A percentile compares a stretch with the other conserved stretches of the same genome.
These are phyloP conservation scores for Verticillium nubilum DNA, from an alignment of 2,329 filamentous ascomycete species.

Conservation along the genomic window DNA sequence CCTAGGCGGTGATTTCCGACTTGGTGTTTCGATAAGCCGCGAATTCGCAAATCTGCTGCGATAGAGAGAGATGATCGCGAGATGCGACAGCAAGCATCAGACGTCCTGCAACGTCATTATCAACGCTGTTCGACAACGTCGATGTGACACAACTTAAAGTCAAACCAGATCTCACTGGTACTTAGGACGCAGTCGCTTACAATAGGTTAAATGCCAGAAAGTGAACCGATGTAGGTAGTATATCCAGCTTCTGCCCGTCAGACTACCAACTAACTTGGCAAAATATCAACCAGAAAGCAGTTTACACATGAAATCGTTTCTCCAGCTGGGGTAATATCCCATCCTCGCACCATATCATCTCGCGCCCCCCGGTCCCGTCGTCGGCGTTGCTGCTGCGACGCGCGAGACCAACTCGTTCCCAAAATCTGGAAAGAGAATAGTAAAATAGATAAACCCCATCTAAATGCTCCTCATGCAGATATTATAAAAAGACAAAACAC, in stretches of 20 bases:
- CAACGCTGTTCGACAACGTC: too few relatives aligned
- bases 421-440: not conserved
- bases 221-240: not conserved
- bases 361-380: not conserved
- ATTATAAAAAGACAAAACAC: not conserved
- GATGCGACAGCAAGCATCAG: too few relatives aligned
- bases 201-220: too few relatives aligned
- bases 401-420: not conserved
- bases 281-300: not conserved
- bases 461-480: not conserved
- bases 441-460: not conserved
- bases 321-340: not conserved
- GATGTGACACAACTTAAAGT: too few relatives aligned
- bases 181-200: too few relatives aligned
- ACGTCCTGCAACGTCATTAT: too few relatives aligned
- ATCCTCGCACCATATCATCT: not conserved
- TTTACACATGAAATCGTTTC: not conserved
- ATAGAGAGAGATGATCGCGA: too few relatives aligned
- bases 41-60: too few relatives aligned
- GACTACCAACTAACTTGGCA: not conserved
- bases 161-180: too few relatives aligned
- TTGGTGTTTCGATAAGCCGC: too few relatives aligned
- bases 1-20: too few relatives aligned
- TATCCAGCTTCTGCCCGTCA: not conserved
- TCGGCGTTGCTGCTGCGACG: not conserved